Base-by-base conservation (phyloP, 371 early-diverging fungal genomes). In the Syncephalastrum contaminatum region DNA sequence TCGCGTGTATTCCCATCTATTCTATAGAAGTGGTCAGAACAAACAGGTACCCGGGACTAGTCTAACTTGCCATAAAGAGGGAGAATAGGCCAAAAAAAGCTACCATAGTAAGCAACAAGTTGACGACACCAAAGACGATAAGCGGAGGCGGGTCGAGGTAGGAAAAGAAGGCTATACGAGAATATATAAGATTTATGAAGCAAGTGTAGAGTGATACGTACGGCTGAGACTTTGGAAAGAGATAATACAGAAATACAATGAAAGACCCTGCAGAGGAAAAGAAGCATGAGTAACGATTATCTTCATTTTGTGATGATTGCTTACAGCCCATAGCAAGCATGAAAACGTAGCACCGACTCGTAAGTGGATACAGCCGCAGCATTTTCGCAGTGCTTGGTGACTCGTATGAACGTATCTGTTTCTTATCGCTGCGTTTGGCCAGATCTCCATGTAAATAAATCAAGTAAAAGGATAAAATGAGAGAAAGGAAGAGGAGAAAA, bases 331-430 rank as follows among this genome's bases (percentile, higher is more conserved):
- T 21, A 76, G 59, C 22, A 71, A 42, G 48, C 76, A 73, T 24
- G 71, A 53, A 2, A 74, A 19, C 13, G 62, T 45, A 19, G 60
- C 53, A 40, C 80, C 80, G 8, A 64, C 62, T 47, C 80, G 56
- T 30, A 80, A 55, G 64, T 80, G 76, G 36, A 80, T 70, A 54
- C 80, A 80, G 4, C 74, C 74, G 48, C 73, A 80, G 25, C 67
- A 80, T 55, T 76, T 76, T 43, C 66, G 66, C 3, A 76, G 51
- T 39, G 65, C 67, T 30, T 30, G 36, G 12, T 30, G 36, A 30
- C 36, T 30, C 36, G 36, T 30, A 30, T 30, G 36, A 8, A 30
- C 36, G 36, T 30, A 30, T 30, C 36, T 30, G 36, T 30, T 30
- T 30, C 36, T 30, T 30, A 30, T 30, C 36, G 36, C 36, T 30